Conservation (phyloP, 75 land plant species). For the Picea sitchensis region DNA sequence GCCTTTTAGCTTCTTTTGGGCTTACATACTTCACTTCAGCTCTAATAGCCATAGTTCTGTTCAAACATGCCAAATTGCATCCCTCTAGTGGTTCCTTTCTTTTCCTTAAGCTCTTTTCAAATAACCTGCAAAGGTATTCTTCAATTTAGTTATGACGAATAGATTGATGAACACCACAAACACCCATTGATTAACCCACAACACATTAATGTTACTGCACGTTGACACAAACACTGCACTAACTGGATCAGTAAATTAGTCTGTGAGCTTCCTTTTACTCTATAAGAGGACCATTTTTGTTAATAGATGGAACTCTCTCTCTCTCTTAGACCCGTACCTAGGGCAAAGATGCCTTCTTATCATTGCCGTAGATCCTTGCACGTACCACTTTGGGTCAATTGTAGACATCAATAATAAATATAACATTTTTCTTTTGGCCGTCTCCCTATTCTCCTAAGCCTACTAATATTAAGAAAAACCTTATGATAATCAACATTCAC, state of each 20-base stretch:
- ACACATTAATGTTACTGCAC: not conserved
- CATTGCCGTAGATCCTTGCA: not conserved
- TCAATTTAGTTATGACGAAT: not conserved
- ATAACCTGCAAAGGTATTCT: not conserved
- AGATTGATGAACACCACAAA: not conserved
- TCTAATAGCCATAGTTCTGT: slow-evolving; percentile 26
- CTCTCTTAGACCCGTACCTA: not conserved
- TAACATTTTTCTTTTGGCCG: too few relatives aligned
- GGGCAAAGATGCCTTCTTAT: not conserved
- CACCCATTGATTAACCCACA: not conserved
- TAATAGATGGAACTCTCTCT: too few relatives aligned
- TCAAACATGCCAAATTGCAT: not conserved
- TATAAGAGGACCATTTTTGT: not conserved
- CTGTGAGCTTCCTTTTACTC: not conserved
- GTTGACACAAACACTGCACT: not conserved
- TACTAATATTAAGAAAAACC: too few relatives aligned
- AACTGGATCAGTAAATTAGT: not conserved
- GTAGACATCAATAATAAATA: too few relatives aligned
- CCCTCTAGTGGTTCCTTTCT: not conserved
- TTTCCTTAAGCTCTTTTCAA: not conserved
- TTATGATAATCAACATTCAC: too few relatives aligned
- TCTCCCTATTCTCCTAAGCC: too few relatives aligned
- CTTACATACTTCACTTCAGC: slow-evolving; percentile 81
- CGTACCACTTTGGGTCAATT: not conserved
- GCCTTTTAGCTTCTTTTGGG: slow-evolving; percentile 68